Base-by-base conservation (phyloP, 1,284 basidiomycete species). In the Neolentinus lepideus region DNA sequence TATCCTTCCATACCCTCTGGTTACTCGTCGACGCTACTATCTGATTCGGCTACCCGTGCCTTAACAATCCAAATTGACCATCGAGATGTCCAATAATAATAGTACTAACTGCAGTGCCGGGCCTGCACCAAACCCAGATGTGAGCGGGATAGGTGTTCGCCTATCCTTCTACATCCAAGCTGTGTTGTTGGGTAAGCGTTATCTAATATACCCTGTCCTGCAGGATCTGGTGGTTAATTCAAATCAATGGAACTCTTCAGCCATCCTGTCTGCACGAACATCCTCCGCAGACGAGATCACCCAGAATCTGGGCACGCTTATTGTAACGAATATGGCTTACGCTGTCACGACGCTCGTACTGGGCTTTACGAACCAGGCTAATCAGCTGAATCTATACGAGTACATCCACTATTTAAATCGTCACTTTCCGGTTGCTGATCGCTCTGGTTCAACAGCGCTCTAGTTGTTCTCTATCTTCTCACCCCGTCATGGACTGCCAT, bases 291-390 rank as follows among this genome's bases (percentile, higher is more conserved):
- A 64, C 16, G 65, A 67, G 51, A 64, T 67, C 36, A 56, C 60
- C 21, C 60, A 63, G 10, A 57, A 65, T 1, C 54, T 67, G 9
- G 66, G 62, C 50, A 67, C 66, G 1, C 58, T 67, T 16, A 56
- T 67, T 22, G 59, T 59, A n/a, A 67, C 65, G n/a, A 67, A 67
- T 51, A 61, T 65, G 16, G 64, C 63, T 9, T 61, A 66, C 61
- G 62, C 59, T 2, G 62, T 66, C 1, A 63, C 65, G 10, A 58
- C 64, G 14, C 56, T 67, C 26, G 65, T 67, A 16, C 47, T 67
- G 9, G 64, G 64, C 16, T 61, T 67, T 21, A 61, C 26, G 21
- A 50, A 50, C 22, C 27, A 63, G 52, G 50, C 59, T 6, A 29
- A 36, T 1, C 62, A 63, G 53, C 65, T 67, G 8, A 65, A 60